Base-by-base conservation (phyloP, 331 rosid species). In the Quercus tomentella region DNA sequence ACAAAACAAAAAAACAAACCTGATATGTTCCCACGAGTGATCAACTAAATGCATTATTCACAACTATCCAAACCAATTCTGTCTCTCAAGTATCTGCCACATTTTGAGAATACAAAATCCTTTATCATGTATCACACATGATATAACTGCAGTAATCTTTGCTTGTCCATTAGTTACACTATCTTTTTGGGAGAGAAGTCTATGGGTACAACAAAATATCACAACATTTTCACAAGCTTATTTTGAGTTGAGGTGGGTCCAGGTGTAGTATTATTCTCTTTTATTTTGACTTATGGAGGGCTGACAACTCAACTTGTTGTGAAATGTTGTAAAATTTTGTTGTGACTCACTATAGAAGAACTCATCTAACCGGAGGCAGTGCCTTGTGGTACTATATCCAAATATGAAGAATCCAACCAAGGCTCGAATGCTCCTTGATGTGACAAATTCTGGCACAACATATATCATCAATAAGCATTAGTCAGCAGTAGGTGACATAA, bases 331-430 rank as follows among this genome's bases (percentile, higher is more conserved):
- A 41, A 41, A 41, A 41, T 41, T 41, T 41, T 41, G 55, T 14
- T 49, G 16, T 4, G 52, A 8, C 12, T 45, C 2, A 49, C 16
- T 49, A 49, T 49, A 14, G 4, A 49, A 49, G 17, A 49, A 49
- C 55, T 57, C 25, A 57, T 7, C 63, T 57, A 21, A 62, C 8
- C 4, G 15, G 23, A 65, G 70, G 23, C 2, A 17, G 14, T 22
- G 18, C 7, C 45, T n/a, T 16, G 23, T n/a, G 21, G 77, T 72
- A 88, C 70, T 56, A 71, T 74, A 70, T 81, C 43, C 88, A 84
- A 75, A 79, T 90, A 88, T 16, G 51, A 43, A 12, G 82, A 58
- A 52, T 94, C 97, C 21, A 20, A 68, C 98, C 97, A 92, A 17
- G 97, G 98, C 73, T 0, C 56, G 20, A 92, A 90, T 30, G 68